These are phyloP conservation scores for Hypoxylon sp. DNA, from an alignment of 2,329 filamentous ascomycete genomes.

Conservation along the genomic window DNA sequence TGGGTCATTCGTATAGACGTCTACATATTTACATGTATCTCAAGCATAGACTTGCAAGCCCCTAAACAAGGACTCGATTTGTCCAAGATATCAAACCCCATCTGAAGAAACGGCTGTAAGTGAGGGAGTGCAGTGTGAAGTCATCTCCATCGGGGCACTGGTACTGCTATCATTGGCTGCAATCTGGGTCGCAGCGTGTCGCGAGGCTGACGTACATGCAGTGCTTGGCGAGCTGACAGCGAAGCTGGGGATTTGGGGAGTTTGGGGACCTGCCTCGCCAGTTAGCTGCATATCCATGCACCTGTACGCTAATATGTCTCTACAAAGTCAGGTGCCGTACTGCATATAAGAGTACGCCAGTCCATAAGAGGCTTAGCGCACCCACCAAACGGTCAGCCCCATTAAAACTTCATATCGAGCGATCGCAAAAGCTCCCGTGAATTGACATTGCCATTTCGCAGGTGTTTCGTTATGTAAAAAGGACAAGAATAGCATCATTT, in stretches of 20 bases:
- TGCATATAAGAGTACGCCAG: conserved; percentile 6
- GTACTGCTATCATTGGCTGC: background rate
- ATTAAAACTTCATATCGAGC: conserved; percentile 37
- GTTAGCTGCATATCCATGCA: background rate
- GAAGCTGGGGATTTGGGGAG: no score
- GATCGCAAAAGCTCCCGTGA: conserved; percentile 37
- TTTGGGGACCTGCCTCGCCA: background rate
- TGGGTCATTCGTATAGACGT: no score
- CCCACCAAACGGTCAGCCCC: conserved; percentile 23
- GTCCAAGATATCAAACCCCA: background rate
- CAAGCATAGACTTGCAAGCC: no score
- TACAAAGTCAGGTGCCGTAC: no score
- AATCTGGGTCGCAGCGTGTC: background rate
- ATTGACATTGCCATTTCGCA: conserved; percentile 28
- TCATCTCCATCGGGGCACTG: no score
- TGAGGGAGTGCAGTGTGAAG: no score
- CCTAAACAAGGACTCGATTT: no score
- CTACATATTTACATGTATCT: no score
- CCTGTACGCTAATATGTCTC: conserved; percentile 2
- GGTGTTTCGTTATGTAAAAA: conserved; percentile 1
- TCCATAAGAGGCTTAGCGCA: conserved; percentile 12
- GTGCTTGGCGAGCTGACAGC: background rate
- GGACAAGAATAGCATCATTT: conserved; percentile 4
- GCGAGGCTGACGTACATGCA: conserved; percentile 3
- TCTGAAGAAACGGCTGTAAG: background rate